Conservation (phyloP, 2,329 filamentous ascomycete species). For the Bisporella sp. region DNA sequence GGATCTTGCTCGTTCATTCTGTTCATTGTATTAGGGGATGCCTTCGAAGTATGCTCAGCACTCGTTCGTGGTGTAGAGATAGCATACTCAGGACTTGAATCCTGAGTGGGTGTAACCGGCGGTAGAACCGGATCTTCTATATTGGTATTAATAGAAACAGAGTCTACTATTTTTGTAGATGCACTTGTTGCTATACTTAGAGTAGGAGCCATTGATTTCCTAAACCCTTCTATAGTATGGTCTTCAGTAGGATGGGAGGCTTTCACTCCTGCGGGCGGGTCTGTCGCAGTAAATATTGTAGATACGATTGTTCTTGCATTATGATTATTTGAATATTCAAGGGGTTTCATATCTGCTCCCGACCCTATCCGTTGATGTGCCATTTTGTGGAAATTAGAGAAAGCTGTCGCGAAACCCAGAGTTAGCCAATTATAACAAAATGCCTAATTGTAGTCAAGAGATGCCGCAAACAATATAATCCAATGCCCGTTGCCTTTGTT, state of each 20-base stretch:
- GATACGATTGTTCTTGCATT: not conserved
- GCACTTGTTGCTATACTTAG: not conserved
- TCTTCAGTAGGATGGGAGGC: too few species aligned
- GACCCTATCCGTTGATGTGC: too few species aligned
- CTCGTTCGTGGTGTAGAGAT: not conserved
- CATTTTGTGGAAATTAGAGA: too few species aligned
- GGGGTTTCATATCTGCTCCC: too few species aligned
- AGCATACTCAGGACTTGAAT: not conserved
- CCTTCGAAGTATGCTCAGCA: not conserved
- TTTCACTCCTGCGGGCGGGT: too few species aligned
- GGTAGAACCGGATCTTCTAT: not conserved
- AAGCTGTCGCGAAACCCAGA: too few species aligned
- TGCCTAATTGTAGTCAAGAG: too few species aligned
- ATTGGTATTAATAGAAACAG: not conserved
- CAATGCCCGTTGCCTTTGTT: too few species aligned
- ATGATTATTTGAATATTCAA: too few species aligned
- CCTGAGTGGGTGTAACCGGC: not conserved
- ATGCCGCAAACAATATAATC: too few species aligned
- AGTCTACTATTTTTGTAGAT: not conserved
- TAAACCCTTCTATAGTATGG: not conserved
- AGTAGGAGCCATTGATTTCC: not conserved
- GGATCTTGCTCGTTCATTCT: slow-evolving; percentile 10
- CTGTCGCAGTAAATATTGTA: not conserved
- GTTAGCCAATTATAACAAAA: too few species aligned
- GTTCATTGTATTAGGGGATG: slow-evolving; percentile 17